phyloP scores from a whole-genome alignment of 2,329 filamentous ascomycete species.

The Aspergillus latus region DNA sequence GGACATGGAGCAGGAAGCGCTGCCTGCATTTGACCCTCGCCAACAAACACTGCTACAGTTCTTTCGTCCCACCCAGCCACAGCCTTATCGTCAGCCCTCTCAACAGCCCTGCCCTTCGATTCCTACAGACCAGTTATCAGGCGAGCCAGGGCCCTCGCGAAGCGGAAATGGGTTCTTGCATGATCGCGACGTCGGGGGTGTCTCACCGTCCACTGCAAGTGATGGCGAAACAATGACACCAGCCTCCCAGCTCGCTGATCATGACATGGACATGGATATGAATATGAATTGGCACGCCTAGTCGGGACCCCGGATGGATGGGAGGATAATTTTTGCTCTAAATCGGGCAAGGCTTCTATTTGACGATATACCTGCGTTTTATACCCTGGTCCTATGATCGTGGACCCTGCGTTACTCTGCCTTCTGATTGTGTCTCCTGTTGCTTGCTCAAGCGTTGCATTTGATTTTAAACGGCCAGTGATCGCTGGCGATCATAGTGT shows the following conservation, averaged over 20 bases:
- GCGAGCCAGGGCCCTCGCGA: slow-evolving; percentile 17
- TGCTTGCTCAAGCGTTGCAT: not conserved
- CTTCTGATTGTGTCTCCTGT: not conserved
- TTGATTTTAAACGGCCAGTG: not conserved
- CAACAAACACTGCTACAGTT: slow-evolving; percentile 44
- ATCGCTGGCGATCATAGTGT: slow-evolving; percentile 9
- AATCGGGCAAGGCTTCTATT: not conserved
- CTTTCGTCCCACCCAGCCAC: slow-evolving; percentile 32
- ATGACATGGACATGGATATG: slow-evolving; percentile 34
- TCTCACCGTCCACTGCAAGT: slow-evolving; percentile 19
- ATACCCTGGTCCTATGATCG: slow-evolving; percentile 1
- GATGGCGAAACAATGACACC: slow-evolving; percentile 27
- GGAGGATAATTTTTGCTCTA: slow-evolving; percentile 11
- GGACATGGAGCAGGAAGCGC: slow-evolving; percentile 27
- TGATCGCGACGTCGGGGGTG: slow-evolving; percentile 20
- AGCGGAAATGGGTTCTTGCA: slow-evolving; percentile 17
- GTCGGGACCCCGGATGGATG: slow-evolving; percentile 36
- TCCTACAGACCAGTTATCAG: slow-evolving; percentile 18
- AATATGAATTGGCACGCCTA: slow-evolving; percentile 32
- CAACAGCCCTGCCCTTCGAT: slow-evolving; percentile 19
- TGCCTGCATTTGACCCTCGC: slow-evolving; percentile 37
- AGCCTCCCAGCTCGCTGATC: slow-evolving; percentile 19
- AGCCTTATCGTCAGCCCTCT: slow-evolving; percentile 13
- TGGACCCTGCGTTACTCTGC: not conserved
- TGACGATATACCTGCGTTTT: not conserved